Percentiles rank a stretch among this genome's conserved stretches.
Evolutionary conservation across 495 filamentous ascomycete species (phyloP).

Genomic region (Hapsidospora chrysogenum): DNA sequence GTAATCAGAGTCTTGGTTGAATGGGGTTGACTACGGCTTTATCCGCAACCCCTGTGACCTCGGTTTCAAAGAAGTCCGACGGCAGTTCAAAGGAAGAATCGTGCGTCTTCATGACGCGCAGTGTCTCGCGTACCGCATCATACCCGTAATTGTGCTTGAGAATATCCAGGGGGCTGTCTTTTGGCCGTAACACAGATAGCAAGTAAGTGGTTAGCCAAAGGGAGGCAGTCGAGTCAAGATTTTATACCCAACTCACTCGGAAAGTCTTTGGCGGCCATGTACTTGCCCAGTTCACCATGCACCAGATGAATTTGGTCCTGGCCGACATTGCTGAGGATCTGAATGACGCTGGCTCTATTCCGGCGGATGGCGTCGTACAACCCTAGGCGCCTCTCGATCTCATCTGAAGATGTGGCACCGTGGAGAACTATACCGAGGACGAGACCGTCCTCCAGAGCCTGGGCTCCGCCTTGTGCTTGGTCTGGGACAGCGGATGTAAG

Average conservation of each 20-base stretch:
- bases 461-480: slow-evolving; percentile 28
- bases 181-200: no score
- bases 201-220: no score
- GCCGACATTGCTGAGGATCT: slow-evolving; percentile 23
- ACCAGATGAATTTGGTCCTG: slow-evolving; percentile 9
- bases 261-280: slow-evolving; percentile 4
- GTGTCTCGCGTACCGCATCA: slow-evolving; percentile 7
- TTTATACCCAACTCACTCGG: slow-evolving; percentile 4
- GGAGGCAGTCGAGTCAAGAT: no score
- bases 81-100: slow-evolving; percentile 8
- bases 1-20: no score
- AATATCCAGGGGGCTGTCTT: slow-evolving; percentile 6
- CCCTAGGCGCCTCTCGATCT: slow-evolving; percentile 24
- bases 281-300: slow-evolving; percentile 4
- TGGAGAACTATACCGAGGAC: slow-evolving; percentile 19
- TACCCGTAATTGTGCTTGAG: slow-evolving; percentile 8
- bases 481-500: no score
- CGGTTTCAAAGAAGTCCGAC: not conserved
- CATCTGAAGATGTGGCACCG: slow-evolving; percentile 6
- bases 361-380: slow-evolving; percentile 35
- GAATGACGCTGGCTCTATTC: slow-evolving; percentile 32
- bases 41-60: not conserved
- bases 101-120: slow-evolving; percentile 5
- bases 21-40: no score
- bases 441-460: slow-evolving; percentile 27